Evolutionary conservation across 495 filamentous ascomycete genomes (phyloP), one percentile per base, ranked within the genome.

Genomic region (Talaromyces wortmannii): DNA sequence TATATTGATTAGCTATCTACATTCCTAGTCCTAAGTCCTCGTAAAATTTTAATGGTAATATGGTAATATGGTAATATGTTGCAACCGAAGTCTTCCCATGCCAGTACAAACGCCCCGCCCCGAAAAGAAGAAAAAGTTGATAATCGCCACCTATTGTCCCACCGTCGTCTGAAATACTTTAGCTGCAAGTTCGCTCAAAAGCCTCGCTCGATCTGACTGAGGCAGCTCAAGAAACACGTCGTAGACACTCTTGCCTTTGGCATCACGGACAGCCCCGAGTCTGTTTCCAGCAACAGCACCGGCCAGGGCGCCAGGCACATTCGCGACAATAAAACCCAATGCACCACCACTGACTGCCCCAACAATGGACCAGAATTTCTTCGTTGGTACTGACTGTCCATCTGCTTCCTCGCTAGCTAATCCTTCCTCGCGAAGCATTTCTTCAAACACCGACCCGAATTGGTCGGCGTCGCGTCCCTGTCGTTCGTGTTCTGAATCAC

Each of bases 401-500:
- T 58, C 67, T 12, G 70, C 62, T 15, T 74, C 69, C 16, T 81
- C 78, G 53, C 85, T 83, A 0, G 87, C 86, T 69, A 97, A 79
- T 0, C 92, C 94, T 65, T 97, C 88, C 61, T 98, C 94, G 33
- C 88, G 82, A 69, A 97, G 71, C 94, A 98, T 98, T 78, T 98
- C 94, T 77, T 98, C 95, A 64, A 98, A 98, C 3, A 91, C 87
- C 57, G 83, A 80, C 16, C 86, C 90, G 65, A 97, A 98, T 70
- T 97, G 94, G 56, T 85, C 83, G 46, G 61, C 83, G 70, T 79
- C 64, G n/a, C 79, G 76, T 45, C 80, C 77, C 50, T 82, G 75
- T 7, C 71, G 72, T 48, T 74, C 57, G 46, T 55, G 52, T 13
- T 57, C 55, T 31, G 66, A 63, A 5, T 69, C 67, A 7, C 76